Evolutionary conservation across 1,284 basidiomycete species (phyloP).

Genomic region (Apiotrichum montevideense): DNA sequence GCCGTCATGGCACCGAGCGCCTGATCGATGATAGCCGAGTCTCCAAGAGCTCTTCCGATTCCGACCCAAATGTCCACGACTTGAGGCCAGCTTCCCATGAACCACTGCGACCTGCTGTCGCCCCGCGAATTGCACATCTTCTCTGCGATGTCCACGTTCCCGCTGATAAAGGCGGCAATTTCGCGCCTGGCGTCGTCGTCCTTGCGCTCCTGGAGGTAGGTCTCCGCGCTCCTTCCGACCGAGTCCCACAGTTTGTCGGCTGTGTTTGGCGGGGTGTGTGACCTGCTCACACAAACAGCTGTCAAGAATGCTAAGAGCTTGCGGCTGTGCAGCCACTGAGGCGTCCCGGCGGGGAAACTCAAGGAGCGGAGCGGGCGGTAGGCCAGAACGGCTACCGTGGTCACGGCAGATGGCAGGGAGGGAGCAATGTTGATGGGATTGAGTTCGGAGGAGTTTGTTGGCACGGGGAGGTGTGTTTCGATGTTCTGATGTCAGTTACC

Average conservation of each 20-base stretch:
- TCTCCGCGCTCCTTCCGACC: constrained; percentile 5
- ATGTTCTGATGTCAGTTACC: background rate
- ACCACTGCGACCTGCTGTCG: constrained; percentile 22
- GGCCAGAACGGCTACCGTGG: constrained; percentile 4
- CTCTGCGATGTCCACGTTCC: constrained; percentile 23
- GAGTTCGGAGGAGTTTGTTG: background rate
- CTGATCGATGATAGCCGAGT: constrained; percentile 28
- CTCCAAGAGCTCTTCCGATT: constrained; percentile 32
- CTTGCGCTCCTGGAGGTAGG: constrained; percentile 3
- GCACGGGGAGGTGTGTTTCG: constrained; percentile 3
- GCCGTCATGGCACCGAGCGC: constrained; percentile 21
- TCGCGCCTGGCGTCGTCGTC: constrained; percentile 13
- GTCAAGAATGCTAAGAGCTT: constrained; percentile 4
- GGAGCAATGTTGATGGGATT: constrained; percentile 12
- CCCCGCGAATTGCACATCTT: constrained; percentile 12
- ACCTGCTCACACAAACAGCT: background rate
- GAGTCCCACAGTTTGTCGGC: constrained; percentile 13
- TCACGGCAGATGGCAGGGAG: background rate
- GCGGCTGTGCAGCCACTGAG: constrained; percentile 9
- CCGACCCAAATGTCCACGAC: constrained; percentile 41
- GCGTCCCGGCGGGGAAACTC: background rate
- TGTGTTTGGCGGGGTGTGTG: constrained; percentile 1
- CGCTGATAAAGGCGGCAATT: constrained; percentile 16
- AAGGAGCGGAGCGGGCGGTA: constrained; percentile 4
- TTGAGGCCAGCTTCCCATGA: constrained; percentile 27